These are phyloP conservation scores for Fusarium sp. DNA, from an alignment of 2,329 filamentous ascomycete genomes.

Conservation along the genomic window DNA sequence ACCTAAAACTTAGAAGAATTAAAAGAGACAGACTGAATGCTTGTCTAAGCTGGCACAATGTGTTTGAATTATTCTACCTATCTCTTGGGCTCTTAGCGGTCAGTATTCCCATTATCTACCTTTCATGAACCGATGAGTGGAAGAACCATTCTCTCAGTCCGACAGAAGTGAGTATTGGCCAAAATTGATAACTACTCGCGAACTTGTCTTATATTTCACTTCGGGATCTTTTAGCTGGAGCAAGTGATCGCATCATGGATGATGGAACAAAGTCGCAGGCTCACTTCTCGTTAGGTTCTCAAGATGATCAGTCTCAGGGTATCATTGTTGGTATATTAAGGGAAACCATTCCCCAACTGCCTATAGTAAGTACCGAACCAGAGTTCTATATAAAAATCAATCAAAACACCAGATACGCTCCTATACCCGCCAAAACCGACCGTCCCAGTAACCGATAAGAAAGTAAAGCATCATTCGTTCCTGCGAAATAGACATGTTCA, in stretches of 20 bases:
- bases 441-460: slow-evolving; percentile 20
- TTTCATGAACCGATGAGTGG: neutral
- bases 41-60: neutral
- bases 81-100: neutral
- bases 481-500: slow-evolving; percentile 19
- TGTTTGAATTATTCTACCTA: neutral
- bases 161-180: neutral
- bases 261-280: neutral
- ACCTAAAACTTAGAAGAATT: neutral
- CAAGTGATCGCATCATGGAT: neutral
- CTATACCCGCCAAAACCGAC: slow-evolving; percentile 25
- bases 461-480: slow-evolving; percentile 39
- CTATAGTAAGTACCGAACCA: slow-evolving; percentile 38
- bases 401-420: slow-evolving; percentile 35
- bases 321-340: slow-evolving; percentile 48
- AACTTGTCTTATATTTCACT: neutral
- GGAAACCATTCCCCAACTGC: slow-evolving; percentile 29
- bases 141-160: neutral
- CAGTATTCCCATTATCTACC: neutral
- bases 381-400: slow-evolving; percentile 36
- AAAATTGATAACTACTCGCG: neutral
- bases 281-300: neutral
- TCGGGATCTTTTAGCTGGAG: neutral
- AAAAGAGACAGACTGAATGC: neutral
- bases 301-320: slow-evolving; percentile 40